Percentiles rank a stretch among this genome's conserved stretches.
phyloP scores from a whole-genome alignment of 805 yeast species.

The Candida stauntonica region DNA sequence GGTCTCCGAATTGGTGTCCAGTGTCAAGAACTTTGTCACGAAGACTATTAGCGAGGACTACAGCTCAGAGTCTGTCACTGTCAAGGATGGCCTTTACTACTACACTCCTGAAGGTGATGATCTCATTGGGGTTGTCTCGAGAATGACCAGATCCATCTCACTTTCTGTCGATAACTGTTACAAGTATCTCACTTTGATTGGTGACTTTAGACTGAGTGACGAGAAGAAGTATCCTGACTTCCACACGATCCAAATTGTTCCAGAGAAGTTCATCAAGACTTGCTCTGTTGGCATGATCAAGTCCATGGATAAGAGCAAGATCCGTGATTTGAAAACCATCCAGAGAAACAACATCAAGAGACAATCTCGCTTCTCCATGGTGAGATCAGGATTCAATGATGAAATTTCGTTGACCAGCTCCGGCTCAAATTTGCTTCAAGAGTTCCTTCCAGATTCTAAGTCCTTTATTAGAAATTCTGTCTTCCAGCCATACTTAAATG shows the following conservation, averaged over 20 bases:
- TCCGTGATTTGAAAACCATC: constrained; percentile 16
- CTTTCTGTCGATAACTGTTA: constrained; percentile 46
- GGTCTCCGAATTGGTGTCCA: constrained; percentile 60
- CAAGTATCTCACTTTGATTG: constrained; percentile 49
- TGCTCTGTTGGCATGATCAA: constrained; percentile 61
- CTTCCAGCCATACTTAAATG: constrained; percentile 33
- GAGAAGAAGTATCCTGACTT: constrained; percentile 69
- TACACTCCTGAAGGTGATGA: constrained; percentile 67
- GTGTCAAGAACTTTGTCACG: constrained; percentile 59
- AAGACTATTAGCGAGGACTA: constrained; percentile 43
- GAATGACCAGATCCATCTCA: constrained; percentile 53
- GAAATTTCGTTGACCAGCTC: constrained; percentile 21
- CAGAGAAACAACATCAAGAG: constrained; percentile 24
- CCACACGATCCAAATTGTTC: constrained; percentile 48
- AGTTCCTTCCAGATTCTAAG: constrained; percentile 31
- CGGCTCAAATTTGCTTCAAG: constrained; percentile 32
- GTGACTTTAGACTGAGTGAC: constrained; percentile 57
- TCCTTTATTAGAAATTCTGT: constrained; percentile 34
- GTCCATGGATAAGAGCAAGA: constrained; percentile 30
- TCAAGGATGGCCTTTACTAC: constrained; percentile 35
- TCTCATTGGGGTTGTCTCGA: constrained; percentile 54
- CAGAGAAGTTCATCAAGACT: constrained; percentile 53
- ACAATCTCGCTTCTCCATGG: constrained; percentile 33
- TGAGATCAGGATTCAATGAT: constrained; percentile 28
- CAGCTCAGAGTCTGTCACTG: constrained; percentile 5